Evolutionary conservation across 1,284 basidiomycete species (phyloP), one percentile per base, ranked within the genome.

Genomic region (Ustilago tritici): DNA sequence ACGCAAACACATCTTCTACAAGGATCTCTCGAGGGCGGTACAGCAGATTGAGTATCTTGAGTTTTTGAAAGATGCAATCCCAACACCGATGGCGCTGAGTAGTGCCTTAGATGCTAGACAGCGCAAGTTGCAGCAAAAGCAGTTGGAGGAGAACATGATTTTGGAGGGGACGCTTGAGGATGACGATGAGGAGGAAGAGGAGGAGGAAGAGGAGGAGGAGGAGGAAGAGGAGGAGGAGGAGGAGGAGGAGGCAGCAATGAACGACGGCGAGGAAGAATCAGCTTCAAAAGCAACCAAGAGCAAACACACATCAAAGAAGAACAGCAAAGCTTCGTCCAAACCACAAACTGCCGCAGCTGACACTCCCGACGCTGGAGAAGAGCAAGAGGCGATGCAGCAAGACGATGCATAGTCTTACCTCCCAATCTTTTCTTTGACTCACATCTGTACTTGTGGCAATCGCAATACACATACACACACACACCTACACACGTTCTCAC

Each of bases 21-120:
- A 82, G 40, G 82, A 83, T 64, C 61, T 83, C 32, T 80, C 78
- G 8, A 63, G 75, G 11, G 82, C 82, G 15, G 80, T 82, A n/a
- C 69, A 77, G 31, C 71, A 79, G 34, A 76, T 73, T 35, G 78
- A 79, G 40, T 73, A 69, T 54, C 41, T 82, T 31, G 82, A 82
- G 17, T 83, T 83, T 34, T 60, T 83, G 23, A 74, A 74, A 49
- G 67, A 82, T 19, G 76, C 73, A 11, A 72, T 83, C 10, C 82
- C 82, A 15, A 78, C 65, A 10, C 61, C 79, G 0, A 56, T 82
- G 23, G 64, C 80, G 10, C 63, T 83, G 31, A 72, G 76, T 23
- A 41, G 56, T 4, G 82, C 82, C 11, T 57, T 83, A 47, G 72
- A 76, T 14, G 65, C 71, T 28, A 69, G 82, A 43, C 61, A 72